Evolutionary conservation across 495 filamentous ascomycete genomes (phyloP).

Genomic region (Penicillium roqueforti): DNA sequence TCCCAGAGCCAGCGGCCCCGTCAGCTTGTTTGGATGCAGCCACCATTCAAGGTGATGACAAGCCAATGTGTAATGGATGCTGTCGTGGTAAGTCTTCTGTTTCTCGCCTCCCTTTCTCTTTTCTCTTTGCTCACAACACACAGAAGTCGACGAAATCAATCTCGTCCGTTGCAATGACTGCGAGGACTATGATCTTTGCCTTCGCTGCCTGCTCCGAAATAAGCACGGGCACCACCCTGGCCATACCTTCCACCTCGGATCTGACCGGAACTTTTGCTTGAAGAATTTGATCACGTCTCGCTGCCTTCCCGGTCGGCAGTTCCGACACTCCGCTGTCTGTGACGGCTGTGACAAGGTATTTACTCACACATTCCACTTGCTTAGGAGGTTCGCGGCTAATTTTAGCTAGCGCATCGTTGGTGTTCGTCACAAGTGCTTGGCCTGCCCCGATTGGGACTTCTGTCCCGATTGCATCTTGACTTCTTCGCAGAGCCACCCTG

Average conservation of each 20-base stretch:
- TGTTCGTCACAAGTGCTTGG: conserved; percentile 93
- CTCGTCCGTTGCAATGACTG: conserved; percentile 84
- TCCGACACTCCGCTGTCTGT: conserved; percentile 81
- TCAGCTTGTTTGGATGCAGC: conserved; percentile 4
- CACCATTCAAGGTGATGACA: conserved; percentile 29
- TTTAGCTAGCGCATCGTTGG: conserved; percentile 64
- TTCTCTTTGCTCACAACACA: not conserved
- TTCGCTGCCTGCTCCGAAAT: conserved; percentile 66
- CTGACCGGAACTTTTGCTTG: conserved; percentile 36
- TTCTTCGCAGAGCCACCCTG: conserved; percentile 64
- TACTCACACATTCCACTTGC: not conserved
- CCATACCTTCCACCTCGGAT: conserved; percentile 62
- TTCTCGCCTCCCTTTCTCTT: not conserved
- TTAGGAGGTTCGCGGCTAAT: conserved; percentile 23
- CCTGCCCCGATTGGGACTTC: conserved; percentile 97
- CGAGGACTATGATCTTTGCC: conserved; percentile 89
- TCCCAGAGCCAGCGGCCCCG: conserved; percentile 11
- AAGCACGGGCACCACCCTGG: conserved; percentile 91
- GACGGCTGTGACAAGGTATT: conserved; percentile 85
- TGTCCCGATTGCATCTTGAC: conserved; percentile 72
- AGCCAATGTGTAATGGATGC: conserved; percentile 91
- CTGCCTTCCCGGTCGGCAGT: conserved; percentile 75
- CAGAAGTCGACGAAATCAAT: conserved; percentile 67
- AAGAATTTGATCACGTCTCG: conserved; percentile 51
- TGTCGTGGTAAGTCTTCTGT: conserved; percentile 57